Percentiles rank a stretch among this genome's conserved stretches.
Evolutionary conservation across 352 stramenopile genomes (phyloP).

Genomic region (Globisporangium emineosum): DNA sequence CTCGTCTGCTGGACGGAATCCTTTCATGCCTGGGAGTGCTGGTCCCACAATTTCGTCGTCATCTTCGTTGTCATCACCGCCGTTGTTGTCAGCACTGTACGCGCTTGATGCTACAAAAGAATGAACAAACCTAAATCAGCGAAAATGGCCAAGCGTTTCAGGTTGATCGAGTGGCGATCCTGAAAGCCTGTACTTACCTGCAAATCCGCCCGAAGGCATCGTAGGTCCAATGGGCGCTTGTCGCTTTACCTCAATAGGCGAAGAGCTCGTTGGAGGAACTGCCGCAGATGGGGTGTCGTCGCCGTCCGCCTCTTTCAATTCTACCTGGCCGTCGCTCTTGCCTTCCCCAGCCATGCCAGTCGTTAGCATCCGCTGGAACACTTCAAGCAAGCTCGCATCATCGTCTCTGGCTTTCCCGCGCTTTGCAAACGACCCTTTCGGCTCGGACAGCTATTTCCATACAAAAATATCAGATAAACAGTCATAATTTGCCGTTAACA

Average conservation of each 20-base stretch:
- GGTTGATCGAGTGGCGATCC: neutral
- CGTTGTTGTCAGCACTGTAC: neutral
- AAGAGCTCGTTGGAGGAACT: neutral
- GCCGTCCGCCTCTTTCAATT: neutral
- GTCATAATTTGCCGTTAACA: neutral
- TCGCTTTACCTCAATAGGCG: neutral
- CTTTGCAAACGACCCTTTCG: conserved; percentile 57
- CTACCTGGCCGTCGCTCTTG: conserved; percentile 1
- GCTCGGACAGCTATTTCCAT: conserved; percentile 35
- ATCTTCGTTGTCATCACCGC: conserved; percentile 35
- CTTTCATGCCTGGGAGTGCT: conserved; percentile 72
- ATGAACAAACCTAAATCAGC: neutral
- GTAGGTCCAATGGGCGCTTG: conserved; percentile 51
- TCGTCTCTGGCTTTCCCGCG: conserved; percentile 11
- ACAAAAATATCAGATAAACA: neutral
- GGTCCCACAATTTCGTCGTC: conserved; percentile 60
- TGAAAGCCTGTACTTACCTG: neutral
- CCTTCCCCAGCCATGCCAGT: conserved; percentile 3
- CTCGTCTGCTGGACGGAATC: conserved; percentile 67
- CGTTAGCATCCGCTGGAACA: conserved; percentile 47
- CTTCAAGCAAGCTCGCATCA: conserved; percentile 41
- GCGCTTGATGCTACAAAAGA: neutral
- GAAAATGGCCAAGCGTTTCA: neutral
- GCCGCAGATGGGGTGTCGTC: neutral
- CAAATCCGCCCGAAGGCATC: conserved; percentile 29